Evolutionary conservation across 345 rosid genomes (phyloP), one percentile per base, ranked within the genome.

Genomic region (Reutealis trisperma): DNA sequence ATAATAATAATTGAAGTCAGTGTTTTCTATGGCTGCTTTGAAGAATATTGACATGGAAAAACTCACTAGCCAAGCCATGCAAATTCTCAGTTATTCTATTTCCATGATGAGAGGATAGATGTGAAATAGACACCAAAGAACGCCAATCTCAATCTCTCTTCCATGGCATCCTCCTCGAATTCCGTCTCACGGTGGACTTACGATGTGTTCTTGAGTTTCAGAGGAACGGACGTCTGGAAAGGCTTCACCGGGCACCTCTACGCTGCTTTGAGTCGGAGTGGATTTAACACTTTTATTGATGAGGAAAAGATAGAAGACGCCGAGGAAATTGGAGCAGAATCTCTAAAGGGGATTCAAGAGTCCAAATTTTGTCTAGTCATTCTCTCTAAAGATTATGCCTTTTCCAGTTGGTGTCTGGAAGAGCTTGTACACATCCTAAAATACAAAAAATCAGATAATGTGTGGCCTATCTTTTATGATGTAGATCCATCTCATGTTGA

Each of bases 201-300:
- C 37, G 78, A 76, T 14, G 74, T 68, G 67, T 76, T 76, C 49
- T 30, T 76, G 49, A 76, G 69, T 51, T 69, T 69, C n/a, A 25
- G 70, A 52, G 80, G 75, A 3, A 57, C 62, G 34, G 75, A 61
- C 57, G 55, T 64, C 21, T 19, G 74, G 30, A 69, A 49, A 2
- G 61, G 41, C 47, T 77, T 77, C 32, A 49, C 72, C 5, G 67
- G 57, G 34, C 80, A 77, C 24, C 51, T 70, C 12, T 62, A 70
- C 18, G 34, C 66, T 24, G 75, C 75, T 70, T 34, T 77, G 25
- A 8, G 2, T 11, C 52, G 37, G 21, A 37, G 47, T 16, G 80
- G 80, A 52, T 47, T 77, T 70, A 25, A 45, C 24, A 62, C 75
- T 11, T 77, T 61, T 49, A 16, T 37, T 7, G 75, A 77, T 3